Evolutionary conservation across 208 protist genomes (phyloP), one percentile per base, ranked within the genome.

Genomic region (Phytomonas serpens): DNA sequence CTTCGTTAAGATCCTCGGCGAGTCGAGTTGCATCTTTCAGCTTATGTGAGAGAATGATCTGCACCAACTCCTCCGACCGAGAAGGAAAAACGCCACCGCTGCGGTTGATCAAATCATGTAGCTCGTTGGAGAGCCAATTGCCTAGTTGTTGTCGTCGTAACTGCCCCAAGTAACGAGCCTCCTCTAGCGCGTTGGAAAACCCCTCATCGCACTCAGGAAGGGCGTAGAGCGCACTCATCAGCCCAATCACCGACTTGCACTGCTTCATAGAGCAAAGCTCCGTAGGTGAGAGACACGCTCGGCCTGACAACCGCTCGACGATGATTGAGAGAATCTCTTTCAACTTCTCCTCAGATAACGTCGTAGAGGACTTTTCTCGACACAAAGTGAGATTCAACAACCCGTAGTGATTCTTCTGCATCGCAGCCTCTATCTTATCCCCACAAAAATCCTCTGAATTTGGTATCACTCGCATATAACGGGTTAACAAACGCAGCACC

Each of bases 181-280:
- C 92, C 69, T 86, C 83, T 6, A 86, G 64, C 0, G 85, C 83
- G 66, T 97, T 93, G 9, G 51, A 72, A 33, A 88, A 72, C 3
- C 86, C 76, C 7, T 78, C 64, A 74, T 97, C 92, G 4, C 64
- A 72, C 57, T 93, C 92, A 3, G 89, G 89, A 30, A 96, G 68
- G 13, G 78, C 84, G 78, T 93, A 97, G n/a, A 97, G 85, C 14
- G 92, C 89, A 40, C 75, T 80, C 52, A 93, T 72, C 64, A 97
- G 83, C 31, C 64, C 73, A 19, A 94, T 23, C 31, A 94, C 74
- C 27, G 79, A 80, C 61, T 64, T 63, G 33, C 82, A 88, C 80
- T 97, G 92, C 16, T 76, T 73, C 23, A 81, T 64, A n/a, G 87
- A 83, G 23, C 78, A 80, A 11, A 42, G 38, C 76, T 90, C 88